A percentile compares a stretch with the other conserved stretches of the same genome.
phyloP scores from a whole-genome alignment of 352 stramenopile species.

The Aphanomyces cochlioides region DNA sequence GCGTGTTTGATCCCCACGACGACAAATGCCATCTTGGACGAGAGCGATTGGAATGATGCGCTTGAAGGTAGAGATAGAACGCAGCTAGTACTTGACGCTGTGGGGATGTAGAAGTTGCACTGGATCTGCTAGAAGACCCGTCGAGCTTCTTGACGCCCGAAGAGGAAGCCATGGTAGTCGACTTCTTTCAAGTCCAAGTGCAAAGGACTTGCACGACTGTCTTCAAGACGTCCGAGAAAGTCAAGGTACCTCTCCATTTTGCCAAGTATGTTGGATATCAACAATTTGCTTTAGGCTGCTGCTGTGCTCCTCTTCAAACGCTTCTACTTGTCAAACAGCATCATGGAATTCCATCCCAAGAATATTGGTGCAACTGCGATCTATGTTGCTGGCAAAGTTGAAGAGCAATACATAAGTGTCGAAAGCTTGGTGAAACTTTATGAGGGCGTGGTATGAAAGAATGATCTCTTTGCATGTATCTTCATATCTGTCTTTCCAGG shows the following conservation, averaged over 20 bases:
- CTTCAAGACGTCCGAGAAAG: conserved; percentile 84
- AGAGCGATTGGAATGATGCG: conserved; percentile 74
- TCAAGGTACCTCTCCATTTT: conserved; percentile 41
- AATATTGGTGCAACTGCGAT: conserved; percentile 80
- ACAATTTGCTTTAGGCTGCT: conserved; percentile 40
- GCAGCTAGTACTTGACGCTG: conserved; percentile 29
- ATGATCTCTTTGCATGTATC: neutral
- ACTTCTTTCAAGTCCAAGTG: conserved; percentile 80
- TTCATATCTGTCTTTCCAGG: neutral
- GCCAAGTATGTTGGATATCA: neutral
- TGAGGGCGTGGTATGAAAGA: conserved; percentile 14
- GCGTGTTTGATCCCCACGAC: conserved; percentile 64
- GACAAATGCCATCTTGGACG: conserved; percentile 54
- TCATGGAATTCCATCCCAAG: conserved; percentile 87
- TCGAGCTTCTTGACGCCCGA: conserved; percentile 45
- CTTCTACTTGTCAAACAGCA: conserved; percentile 86
- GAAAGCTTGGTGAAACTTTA: conserved; percentile 54
- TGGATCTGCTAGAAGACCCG: conserved; percentile 48
- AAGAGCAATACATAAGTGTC: conserved; percentile 88
- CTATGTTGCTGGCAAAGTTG: conserved; percentile 85
- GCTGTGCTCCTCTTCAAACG: conserved; percentile 84
- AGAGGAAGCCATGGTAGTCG: conserved; percentile 58
- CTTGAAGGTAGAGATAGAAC: conserved; percentile 43
- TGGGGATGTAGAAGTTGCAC: conserved; percentile 48
- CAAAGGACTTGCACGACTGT: conserved; percentile 80